phyloP scores from a whole-genome alignment of 148 eudicot species.

The Suaeda aralocaspica region DNA sequence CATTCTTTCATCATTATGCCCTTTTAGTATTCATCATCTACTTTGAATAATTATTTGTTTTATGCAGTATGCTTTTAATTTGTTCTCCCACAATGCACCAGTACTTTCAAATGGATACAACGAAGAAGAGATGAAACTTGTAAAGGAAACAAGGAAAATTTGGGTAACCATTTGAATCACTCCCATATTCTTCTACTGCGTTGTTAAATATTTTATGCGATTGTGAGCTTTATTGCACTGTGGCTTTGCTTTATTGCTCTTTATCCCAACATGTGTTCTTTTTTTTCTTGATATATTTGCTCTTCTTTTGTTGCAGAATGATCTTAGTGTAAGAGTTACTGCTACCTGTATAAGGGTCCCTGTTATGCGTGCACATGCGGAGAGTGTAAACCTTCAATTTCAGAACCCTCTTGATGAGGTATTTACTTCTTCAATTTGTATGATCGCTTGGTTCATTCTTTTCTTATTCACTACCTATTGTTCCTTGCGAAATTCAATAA shows the following conservation, averaged over 20 bases:
- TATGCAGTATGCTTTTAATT: constrained; percentile 96
- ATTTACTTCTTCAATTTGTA: constrained; percentile 13
- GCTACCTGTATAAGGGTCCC: constrained; percentile 91
- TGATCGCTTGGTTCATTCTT: neutral
- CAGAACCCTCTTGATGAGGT: constrained; percentile 95
- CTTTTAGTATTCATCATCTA: neutral
- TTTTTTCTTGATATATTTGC: constrained; percentile 4
- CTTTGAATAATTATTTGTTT: neutral
- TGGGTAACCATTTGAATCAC: constrained; percentile 56
- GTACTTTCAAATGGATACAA: constrained; percentile 85
- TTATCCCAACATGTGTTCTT: neutral
- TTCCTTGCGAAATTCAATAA: neutral
- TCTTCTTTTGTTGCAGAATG: constrained; percentile 41
- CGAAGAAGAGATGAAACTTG: constrained; percentile 98
- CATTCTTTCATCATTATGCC: neutral
- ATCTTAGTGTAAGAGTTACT: constrained; percentile 66
- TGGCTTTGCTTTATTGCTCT: neutral
- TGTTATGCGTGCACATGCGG: constrained; percentile 92
- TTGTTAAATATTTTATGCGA: neutral
- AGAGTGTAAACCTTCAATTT: constrained; percentile 94
- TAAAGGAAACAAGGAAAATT: constrained; percentile 96
- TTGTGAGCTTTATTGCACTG: neutral
- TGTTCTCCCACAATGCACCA: constrained; percentile 98
- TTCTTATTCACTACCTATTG: neutral
- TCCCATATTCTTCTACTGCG: neutral